Base-by-base conservation (phyloP, 148 eudicot genomes). In the Rhododendron henanense region DNA sequence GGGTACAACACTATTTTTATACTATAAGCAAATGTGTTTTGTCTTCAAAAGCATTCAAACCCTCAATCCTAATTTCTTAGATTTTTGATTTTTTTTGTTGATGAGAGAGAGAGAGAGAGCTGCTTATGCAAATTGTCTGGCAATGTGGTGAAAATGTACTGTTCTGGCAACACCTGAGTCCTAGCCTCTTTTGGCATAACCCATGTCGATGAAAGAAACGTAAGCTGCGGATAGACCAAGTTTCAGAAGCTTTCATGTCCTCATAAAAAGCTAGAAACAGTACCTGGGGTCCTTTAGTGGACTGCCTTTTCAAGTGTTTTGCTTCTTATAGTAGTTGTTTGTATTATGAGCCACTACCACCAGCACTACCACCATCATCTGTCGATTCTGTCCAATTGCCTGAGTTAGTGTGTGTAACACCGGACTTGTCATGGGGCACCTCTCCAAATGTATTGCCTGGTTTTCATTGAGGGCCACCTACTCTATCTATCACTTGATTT, bases 271-370 rank as follows among this genome's bases (percentile, higher is more conserved):
- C 28, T 81, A 85, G 81, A 85, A 83, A 87, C 84, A 90, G 87
- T 67, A 50, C 19, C 65, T 47, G 69, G 63, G 18, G 18, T 90
- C 76, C 39, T 67, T 48, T 87, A 89, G 91, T 90, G 91, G 88
- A 84, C 55, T 78, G 83, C 86, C 87, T 90, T 90, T 88, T 85
- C 53, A 83, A 77, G 82, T 91, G 89, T 88, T 89, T 85, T 86
- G 87, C 89, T 87, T 84, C 82, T 87, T 87, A 85, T 84, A 79
- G 88, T 90, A 87, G 87, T 78, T 83, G 53, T 87, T 88, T 83
- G 31, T 87, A 90, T 90, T 87, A 89, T 92, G 91, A 87, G 85
- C 94, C 95, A 94, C 93, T 89, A 94, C 88, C 90, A 89, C 86
- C 84, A 91, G 89, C 90, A 67, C 83, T 82, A 80, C 94, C 95